A percentile compares a stretch with the other conserved stretches of the same genome.
Conservation (phyloP, 2,329 filamentous ascomycete species). For the Alternaria tenuissima region DNA sequence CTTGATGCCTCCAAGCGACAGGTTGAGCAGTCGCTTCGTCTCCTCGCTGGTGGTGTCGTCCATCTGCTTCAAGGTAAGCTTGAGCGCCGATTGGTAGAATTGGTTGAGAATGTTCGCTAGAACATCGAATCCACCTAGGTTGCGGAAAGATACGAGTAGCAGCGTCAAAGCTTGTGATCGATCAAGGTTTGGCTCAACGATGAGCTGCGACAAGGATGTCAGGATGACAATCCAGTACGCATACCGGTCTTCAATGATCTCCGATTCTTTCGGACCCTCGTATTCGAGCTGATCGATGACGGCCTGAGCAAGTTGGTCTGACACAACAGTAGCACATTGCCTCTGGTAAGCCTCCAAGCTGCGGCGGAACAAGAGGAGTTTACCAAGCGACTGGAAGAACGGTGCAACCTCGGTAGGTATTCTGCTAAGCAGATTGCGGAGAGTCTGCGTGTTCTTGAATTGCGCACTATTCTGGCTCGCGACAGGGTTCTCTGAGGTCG, state of each 20-base stretch:
- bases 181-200: slow-evolving; percentile 70
- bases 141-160: slow-evolving; percentile 86
- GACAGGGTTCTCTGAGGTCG: slow-evolving; percentile 11
- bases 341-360: slow-evolving; percentile 70
- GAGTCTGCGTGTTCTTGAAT: slow-evolving; percentile 79
- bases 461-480: slow-evolving; percentile 48
- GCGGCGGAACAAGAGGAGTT: slow-evolving; percentile 78
- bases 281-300: slow-evolving; percentile 72
- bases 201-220: slow-evolving; percentile 77
- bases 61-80: slow-evolving; percentile 54
- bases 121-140: slow-evolving; percentile 75
- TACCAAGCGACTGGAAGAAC: slow-evolving; percentile 86
- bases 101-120: slow-evolving; percentile 75
- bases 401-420: slow-evolving; percentile 82
- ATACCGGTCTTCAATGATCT: slow-evolving; percentile 69
- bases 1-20: slow-evolving; percentile 72
- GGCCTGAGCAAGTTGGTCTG: slow-evolving; percentile 74
- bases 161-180: slow-evolving; percentile 65
- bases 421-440: slow-evolving; percentile 79
- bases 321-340: slow-evolving; percentile 68
- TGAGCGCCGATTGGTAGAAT: slow-evolving; percentile 69
- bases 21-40: slow-evolving; percentile 47
- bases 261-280: slow-evolving; percentile 55
- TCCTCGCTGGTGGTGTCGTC: slow-evolving; percentile 56
- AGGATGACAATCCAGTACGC: slow-evolving; percentile 85